These are phyloP conservation scores for Lepidium africanum DNA, from an alignment of 345 rosid species.

Conservation along the genomic window DNA sequence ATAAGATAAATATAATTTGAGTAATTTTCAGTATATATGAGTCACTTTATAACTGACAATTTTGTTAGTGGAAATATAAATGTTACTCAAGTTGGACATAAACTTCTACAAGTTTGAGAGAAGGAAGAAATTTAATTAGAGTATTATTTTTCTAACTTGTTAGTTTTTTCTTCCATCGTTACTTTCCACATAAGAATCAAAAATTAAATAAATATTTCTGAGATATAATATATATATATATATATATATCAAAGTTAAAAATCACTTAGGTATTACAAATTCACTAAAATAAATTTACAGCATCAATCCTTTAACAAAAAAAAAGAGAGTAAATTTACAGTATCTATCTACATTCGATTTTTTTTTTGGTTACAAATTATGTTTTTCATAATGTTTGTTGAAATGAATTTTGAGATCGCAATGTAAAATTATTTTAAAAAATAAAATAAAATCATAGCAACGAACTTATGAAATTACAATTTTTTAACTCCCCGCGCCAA, in stretches of 20 bases:
- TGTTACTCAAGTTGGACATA: neutral
- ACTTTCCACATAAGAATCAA: neutral
- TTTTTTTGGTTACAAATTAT: no score
- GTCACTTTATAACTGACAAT: no score
- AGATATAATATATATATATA: no score
- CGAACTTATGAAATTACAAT: conserved; percentile 10
- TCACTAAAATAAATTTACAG: no score
- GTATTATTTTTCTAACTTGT: neutral
- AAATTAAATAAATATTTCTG: neutral
- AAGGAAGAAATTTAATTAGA: neutral
- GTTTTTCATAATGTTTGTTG: neutral
- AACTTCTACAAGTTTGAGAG: neutral
- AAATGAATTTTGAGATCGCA: conserved; percentile 21
- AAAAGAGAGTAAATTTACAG: no score
- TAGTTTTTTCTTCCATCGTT: neutral
- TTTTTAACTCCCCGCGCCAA: conserved; percentile 24
- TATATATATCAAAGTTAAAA: neutral
- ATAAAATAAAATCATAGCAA: neutral
- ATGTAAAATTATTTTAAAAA: neutral
- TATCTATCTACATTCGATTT: neutral
- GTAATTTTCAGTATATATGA: neutral
- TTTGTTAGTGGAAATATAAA: neutral
- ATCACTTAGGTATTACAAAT: no score
- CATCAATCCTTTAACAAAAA: no score
- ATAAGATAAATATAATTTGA: no score